Evolutionary conservation across 495 filamentous ascomycete species (phyloP).

Genomic region (Glutinoglossum americanum): DNA sequence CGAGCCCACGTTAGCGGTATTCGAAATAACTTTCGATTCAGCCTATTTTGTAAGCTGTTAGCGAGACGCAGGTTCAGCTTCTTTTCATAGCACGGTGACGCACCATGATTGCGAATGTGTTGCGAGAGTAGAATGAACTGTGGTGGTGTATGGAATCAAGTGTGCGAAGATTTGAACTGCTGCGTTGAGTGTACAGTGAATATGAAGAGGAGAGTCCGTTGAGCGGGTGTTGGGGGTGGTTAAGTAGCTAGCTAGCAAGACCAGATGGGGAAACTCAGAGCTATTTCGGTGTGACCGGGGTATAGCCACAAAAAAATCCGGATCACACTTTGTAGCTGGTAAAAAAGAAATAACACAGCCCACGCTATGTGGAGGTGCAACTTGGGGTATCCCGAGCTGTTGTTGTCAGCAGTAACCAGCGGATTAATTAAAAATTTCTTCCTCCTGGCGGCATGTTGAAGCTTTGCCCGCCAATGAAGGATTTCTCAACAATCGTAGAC

Average conservation of each 20-base stretch:
- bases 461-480: background rate
- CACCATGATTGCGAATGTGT: background rate
- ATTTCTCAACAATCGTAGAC: background rate
- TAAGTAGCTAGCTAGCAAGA: background rate
- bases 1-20: constrained; percentile 19
- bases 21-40: constrained; percentile 11
- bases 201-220: background rate
- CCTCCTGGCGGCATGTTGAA: background rate
- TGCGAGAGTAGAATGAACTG: background rate
- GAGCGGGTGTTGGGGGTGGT: background rate
- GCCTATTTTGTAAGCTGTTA: constrained; percentile 1
- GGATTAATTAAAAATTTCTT: background rate
- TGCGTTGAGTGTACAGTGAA: too few species aligned
- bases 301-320: background rate
- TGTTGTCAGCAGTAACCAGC: background rate
- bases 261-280: background rate
- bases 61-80: background rate
- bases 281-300: background rate
- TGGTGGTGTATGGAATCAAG: too few species aligned
- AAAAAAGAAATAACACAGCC: background rate
- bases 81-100: background rate
- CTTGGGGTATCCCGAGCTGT: too few species aligned
- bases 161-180: too few species aligned
- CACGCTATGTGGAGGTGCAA: background rate
- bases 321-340: background rate